These are phyloP conservation scores for Trametes maxima DNA, from an alignment of 768 basidiomycete species.

Conservation along the genomic window DNA sequence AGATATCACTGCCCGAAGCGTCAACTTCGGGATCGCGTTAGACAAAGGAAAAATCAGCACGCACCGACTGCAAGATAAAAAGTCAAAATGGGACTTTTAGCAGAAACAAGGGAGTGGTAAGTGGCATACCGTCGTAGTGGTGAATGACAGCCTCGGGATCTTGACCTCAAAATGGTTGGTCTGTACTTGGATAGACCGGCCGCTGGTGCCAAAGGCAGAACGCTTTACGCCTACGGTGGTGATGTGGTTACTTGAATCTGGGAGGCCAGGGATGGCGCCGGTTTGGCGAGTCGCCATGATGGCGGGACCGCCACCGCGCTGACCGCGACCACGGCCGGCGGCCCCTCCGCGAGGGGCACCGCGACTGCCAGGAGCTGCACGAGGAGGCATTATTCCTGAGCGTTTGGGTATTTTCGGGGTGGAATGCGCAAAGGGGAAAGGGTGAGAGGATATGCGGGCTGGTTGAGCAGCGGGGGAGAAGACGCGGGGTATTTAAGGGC, in stretches of 20 bases:
- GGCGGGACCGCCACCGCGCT: constrained; percentile 6
- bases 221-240: constrained; percentile 68
- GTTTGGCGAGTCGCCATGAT: constrained; percentile 21
- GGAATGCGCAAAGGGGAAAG: not conserved
- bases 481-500: constrained; percentile 12
- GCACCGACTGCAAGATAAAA: constrained; percentile 21
- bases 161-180: constrained; percentile 68
- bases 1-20: constrained; percentile 50
- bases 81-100: not conserved
- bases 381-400: constrained; percentile 25
- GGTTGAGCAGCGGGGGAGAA: not conserved
- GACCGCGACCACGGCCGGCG: constrained; percentile 7
- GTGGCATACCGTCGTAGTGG: constrained; percentile 74
- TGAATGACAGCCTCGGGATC: constrained; percentile 65
- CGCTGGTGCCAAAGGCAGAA: constrained; percentile 61
- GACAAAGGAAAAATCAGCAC: constrained; percentile 25
- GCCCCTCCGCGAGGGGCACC: constrained; percentile 27
- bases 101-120: not conserved
- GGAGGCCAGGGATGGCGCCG: constrained; percentile 23
- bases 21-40: not conserved
- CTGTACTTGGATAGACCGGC: constrained; percentile 43
- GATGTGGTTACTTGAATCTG: constrained; percentile 44
- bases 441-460: not conserved
- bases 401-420: not conserved
- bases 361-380: constrained; percentile 24